These are phyloP conservation scores for Nepenthes alata DNA, from an alignment of 179 eudicot genomes.

Conservation along the genomic window DNA sequence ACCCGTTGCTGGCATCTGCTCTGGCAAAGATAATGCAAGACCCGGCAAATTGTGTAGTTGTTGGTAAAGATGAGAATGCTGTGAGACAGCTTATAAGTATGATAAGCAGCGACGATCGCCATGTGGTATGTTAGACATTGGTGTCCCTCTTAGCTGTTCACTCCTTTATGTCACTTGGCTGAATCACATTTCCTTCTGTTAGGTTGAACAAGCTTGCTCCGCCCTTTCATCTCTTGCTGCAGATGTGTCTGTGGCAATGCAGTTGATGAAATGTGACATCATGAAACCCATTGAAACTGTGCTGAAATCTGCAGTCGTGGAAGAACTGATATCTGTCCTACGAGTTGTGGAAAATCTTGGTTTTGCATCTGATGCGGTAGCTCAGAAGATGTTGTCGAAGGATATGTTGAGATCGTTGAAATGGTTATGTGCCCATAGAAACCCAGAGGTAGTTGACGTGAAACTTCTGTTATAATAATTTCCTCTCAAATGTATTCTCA, in stretches of 20 bases:
- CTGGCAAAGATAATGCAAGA: constrained; percentile 95
- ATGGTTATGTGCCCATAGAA: constrained; percentile 70
- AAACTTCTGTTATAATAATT: constrained; percentile 3
- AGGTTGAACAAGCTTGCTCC: constrained; percentile 98
- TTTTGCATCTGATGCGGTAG: constrained; percentile 76
- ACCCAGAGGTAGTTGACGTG: constrained; percentile 52
- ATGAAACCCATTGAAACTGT: constrained; percentile 87
- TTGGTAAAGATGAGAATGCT: constrained; percentile 98
- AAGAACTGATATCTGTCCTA: constrained; percentile 73
- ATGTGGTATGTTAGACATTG: constrained; percentile 59
- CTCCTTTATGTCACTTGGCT: constrained; percentile 2
- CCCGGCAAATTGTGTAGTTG: constrained; percentile 61
- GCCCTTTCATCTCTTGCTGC: constrained; percentile 93
- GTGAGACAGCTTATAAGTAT: constrained; percentile 95
- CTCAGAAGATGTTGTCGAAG: constrained; percentile 82
- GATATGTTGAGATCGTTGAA: constrained; percentile 79
- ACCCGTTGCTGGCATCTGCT: constrained; percentile 94
- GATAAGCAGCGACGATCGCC: constrained; percentile 91
- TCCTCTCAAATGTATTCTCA: constrained; percentile 1
- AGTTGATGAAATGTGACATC: constrained; percentile 83
- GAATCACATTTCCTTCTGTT: constrained; percentile 15
- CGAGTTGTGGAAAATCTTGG: constrained; percentile 81
- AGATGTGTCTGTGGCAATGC: constrained; percentile 72
- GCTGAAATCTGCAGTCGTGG: constrained; percentile 48
- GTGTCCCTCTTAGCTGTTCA: not conserved